Evolutionary conservation across 2,329 filamentous ascomycete genomes (phyloP), one percentile per base, ranked within the genome.

Genomic region (Colletotrichum chlorophyti): DNA sequence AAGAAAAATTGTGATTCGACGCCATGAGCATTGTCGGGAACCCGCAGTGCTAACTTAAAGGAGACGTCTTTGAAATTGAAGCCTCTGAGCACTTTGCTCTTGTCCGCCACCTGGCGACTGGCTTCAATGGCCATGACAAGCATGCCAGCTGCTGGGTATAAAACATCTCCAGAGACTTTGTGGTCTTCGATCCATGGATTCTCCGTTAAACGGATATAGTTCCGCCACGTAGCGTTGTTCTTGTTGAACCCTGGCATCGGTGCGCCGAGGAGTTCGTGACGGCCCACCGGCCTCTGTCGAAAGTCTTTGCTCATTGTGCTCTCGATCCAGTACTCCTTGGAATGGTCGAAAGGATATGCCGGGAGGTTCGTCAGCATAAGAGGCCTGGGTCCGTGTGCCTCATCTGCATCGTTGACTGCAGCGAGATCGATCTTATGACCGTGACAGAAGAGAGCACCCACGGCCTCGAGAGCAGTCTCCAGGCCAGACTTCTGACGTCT

Each of bases 151-250:
- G 70, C 73, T 38, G 76, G 71, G 51, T 74, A 75, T 61, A 79
- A 73, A 45, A 73, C 70, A 32, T 76, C 68, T 59, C 71, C 78
- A 48, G 77, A 72, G 63, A 81, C 77, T n/a, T 68, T 65, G 67
- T 81, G 80, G 60, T 81, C 77, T 51, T 76, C 66, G n/a, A 78
- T 72, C 58, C 81, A 82, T 10, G 81, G 74, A 15, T 75, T 58
- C 35, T 78, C 71, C 8, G 69, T 64, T 2, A 74, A 55, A 0
- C 63, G 63, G 10, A 65, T 38, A 29, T 55, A 52, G 52, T 65
- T 62, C 1, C 60, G 59, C 61, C 61, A 65, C 1, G 47, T 38
- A 3, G 53, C 50, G 23, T 54, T 40, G 26, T 46, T 49, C 21
- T 58, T 32, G 35, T 58, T 65, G 32, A 57, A 63, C 14, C 48